A percentile compares a stretch with the other conserved stretches of the same genome.
Conservation (phyloP, 2,329 filamentous ascomycete species). For the Eurotiales sp. region DNA sequence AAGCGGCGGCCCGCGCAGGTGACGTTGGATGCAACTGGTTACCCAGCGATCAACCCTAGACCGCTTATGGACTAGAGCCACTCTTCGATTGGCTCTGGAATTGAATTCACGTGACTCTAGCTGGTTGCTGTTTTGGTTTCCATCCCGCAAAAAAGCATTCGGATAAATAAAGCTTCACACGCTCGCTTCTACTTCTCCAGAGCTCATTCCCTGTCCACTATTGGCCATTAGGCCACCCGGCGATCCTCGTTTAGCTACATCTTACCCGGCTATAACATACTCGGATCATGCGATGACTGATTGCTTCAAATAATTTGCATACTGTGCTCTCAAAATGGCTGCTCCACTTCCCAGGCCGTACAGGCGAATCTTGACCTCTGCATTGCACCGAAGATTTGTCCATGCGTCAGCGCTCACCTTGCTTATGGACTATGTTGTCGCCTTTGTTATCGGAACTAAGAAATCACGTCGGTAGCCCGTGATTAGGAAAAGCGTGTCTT, state of each 20-base stretch:
- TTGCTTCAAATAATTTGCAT: constrained; percentile 4
- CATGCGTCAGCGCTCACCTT: constrained; percentile 69
- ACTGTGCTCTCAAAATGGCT: constrained; percentile 30
- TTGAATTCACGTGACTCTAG: constrained; percentile 9
- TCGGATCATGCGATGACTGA: constrained; percentile 9
- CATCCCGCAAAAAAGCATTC: constrained; percentile 13
- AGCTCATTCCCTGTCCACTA: background rate
- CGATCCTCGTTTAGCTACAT: background rate
- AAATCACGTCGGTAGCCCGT: constrained; percentile 60
- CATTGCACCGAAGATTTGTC: constrained; percentile 80
- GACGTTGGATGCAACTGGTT: constrained; percentile 2
- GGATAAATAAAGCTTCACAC: constrained; percentile 13
- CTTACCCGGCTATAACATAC: background rate
- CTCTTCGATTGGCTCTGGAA: background rate
- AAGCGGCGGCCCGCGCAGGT: constrained; percentile 9
- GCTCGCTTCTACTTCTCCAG: background rate
- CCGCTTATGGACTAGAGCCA: background rate
- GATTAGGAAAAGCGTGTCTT: background rate
- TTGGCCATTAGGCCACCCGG: background rate
- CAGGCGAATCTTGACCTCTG: constrained; percentile 86
- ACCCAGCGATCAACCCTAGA: background rate
- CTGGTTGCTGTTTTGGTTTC: constrained; percentile 17
- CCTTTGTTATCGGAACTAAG: constrained; percentile 66
- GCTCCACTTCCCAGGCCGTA: constrained; percentile 51
- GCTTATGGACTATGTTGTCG: constrained; percentile 67